Evolutionary conservation across 345 rosid genomes (phyloP).

Genomic region (Geranium brycei): DNA sequence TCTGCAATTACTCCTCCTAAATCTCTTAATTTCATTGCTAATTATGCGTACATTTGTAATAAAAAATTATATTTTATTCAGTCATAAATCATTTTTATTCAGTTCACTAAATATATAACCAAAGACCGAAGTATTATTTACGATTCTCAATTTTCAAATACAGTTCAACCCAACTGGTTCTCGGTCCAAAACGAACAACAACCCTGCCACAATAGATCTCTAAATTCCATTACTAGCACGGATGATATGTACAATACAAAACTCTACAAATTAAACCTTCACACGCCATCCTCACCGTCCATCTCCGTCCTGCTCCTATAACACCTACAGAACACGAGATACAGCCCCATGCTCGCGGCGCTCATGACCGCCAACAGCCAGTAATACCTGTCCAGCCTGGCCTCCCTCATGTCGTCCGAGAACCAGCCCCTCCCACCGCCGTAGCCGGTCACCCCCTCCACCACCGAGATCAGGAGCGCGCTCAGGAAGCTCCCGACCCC

Average conservation of each 20-base stretch:
- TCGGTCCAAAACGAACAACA: too few relatives aligned
- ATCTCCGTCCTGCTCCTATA: conserved; percentile 26
- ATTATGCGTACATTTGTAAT: too few relatives aligned
- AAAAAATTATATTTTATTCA: too few relatives aligned
- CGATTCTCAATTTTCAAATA: too few relatives aligned
- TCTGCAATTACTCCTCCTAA: too few relatives aligned
- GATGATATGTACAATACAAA: background rate
- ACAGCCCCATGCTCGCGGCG: conserved; percentile 42
- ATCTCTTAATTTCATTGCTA: too few relatives aligned
- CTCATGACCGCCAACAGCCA: conserved; percentile 62
- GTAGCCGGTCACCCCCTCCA: conserved; percentile 36
- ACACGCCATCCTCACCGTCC: conserved; percentile 16
- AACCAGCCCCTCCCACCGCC: conserved; percentile 53
- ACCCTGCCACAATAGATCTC: too few relatives aligned
- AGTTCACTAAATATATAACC: too few relatives aligned
- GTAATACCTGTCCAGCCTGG: conserved; percentile 59
- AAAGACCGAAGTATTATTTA: too few relatives aligned
- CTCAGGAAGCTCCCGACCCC: conserved; percentile 89
- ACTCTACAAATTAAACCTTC: background rate
- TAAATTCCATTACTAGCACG: too few relatives aligned
- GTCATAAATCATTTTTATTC: too few relatives aligned
- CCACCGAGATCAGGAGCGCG: conserved; percentile 49
- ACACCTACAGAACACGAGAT: conserved; percentile 42
- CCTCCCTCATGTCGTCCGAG: conserved; percentile 77
- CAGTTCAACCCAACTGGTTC: too few relatives aligned